These are phyloP conservation scores for Phallus indusiatus DNA, from an alignment of 768 basidiomycete species.

Conservation along the genomic window DNA sequence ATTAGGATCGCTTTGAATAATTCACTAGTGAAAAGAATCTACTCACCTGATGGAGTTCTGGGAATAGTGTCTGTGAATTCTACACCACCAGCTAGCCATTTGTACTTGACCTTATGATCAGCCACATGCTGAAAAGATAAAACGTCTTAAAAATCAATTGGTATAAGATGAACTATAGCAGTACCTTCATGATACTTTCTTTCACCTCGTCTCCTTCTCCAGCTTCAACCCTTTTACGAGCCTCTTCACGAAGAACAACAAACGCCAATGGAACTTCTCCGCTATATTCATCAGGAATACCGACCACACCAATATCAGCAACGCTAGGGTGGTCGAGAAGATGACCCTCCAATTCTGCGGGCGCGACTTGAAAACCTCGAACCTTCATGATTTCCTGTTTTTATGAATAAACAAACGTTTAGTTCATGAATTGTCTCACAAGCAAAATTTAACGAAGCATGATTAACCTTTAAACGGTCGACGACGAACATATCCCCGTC, in stretches of 20 bases:
- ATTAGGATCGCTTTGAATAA: neutral
- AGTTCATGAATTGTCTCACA: neutral
- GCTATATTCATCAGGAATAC: conserved; percentile 11
- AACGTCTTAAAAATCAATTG: too few species aligned
- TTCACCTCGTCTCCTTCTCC: conserved; percentile 31
- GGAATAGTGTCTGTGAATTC: conserved; percentile 47
- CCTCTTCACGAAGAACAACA: conserved; percentile 39
- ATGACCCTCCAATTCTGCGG: conserved; percentile 25
- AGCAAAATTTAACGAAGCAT: neutral
- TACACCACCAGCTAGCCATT: conserved; percentile 50
- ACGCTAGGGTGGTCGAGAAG: conserved; percentile 21
- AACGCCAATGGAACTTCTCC: conserved; percentile 68
- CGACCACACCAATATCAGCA: conserved; percentile 19
- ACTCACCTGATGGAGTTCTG: conserved; percentile 49
- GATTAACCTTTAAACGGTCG: conserved; percentile 1
- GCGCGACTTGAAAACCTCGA: conserved; percentile 24
- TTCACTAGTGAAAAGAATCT: too few species aligned
- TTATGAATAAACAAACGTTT: neutral
- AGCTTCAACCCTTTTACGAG: conserved; percentile 28
- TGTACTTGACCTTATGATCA: conserved; percentile 47
- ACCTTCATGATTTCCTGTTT: conserved; percentile 58
- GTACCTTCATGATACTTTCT: conserved; percentile 47
- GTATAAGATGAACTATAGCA: neutral
- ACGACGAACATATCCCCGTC: neutral
- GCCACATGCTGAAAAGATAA: conserved; percentile 29